A percentile compares a stretch with the other conserved stretches of the same genome.
Evolutionary conservation across 2,329 filamentous ascomycete genomes (phyloP).

Genomic region (Kalaharituber pfeilii): DNA sequence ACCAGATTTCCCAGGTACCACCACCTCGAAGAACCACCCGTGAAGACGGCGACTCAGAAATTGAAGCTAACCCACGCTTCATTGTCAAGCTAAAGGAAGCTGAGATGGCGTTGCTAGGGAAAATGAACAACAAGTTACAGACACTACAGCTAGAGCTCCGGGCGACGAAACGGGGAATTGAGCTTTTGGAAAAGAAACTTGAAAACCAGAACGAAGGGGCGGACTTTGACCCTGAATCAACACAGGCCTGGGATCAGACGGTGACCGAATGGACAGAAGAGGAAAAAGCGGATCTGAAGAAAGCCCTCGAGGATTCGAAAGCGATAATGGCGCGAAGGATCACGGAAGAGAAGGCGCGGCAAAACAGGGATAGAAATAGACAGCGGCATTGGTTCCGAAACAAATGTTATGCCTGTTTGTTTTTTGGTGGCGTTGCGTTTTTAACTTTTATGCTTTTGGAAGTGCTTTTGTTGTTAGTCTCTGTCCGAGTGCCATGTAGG

Average conservation of each 20-base stretch:
- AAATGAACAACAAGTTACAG: constrained; percentile 16
- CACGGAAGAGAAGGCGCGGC: background rate
- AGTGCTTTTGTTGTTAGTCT: background rate
- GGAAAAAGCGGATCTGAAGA: constrained; percentile 3
- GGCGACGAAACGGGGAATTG: constrained; percentile 13
- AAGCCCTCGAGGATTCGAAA: background rate
- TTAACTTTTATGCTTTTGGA: background rate
- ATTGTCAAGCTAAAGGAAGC: constrained; percentile 2
- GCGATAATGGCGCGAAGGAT: background rate
- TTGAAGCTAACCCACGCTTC: background rate
- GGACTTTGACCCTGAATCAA: background rate
- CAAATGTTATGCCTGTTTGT: background rate
- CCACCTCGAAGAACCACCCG: background rate
- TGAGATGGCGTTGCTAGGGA: constrained; percentile 13
- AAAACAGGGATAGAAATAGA: background rate
- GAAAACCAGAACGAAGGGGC: constrained; percentile 5
- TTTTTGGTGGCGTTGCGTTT: background rate
- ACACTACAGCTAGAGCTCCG: constrained; percentile 16
- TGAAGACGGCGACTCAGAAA: constrained; percentile 6
- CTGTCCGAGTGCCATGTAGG: background rate
- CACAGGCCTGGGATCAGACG: constrained; percentile 1
- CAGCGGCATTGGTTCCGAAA: background rate
- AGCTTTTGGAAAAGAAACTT: constrained; percentile 14
- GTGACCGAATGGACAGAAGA: constrained; percentile 2
- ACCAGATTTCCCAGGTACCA: constrained; percentile 6